Base-by-base conservation (phyloP, 75 land plant genomes). In the Pinus taeda region DNA sequence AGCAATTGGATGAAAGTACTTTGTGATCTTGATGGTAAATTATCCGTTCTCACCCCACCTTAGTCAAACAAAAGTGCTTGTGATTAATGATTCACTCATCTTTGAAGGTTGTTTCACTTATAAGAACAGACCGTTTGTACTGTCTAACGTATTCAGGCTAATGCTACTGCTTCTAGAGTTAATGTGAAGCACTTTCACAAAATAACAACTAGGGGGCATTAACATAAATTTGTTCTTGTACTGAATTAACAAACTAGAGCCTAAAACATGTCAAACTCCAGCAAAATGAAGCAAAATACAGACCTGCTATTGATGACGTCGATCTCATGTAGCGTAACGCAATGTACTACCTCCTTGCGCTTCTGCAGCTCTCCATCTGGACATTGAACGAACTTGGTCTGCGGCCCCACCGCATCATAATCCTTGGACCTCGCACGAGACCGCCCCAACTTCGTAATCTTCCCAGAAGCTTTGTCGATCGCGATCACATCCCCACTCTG, bases 231-330 rank as follows among this genome's bases (percentile, higher is more conserved):
- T 11, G 9, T 49, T 8, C 55, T 9, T 49, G 9, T 49, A 49
- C 55, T 9, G 12, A 9, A 49, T 49, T 49, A 49, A 49, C 55
- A 8, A 49, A 49, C 55, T 49, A 49, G n/a, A 59, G n/a, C 18
- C 60, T 59, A 18, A 17, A 59, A 18, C 55, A 49, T 18, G 60
- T 3, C 1, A 59, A 15, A 15, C 60, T 59, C 18, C 60, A 59
- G n/a, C 1, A 18, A 59, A 4, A 59, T 4, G n/a, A 17, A 59
- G n/a, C 15, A 73, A 22, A 18, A 45, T 4, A 37, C 59, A 73
- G 64, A 96, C 99, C 99, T 90, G 98, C 97, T 97, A 65, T 97
- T 97, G 83, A 97, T 97, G 18, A 97, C 97, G 77, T 97, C 98
- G 53, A 97, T 97, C 81, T 94, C 98, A 77, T 94, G 98, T 49